phyloP scores from a whole-genome alignment of 1,139 yeast genomes.

The Yamadazyma oceani region DNA sequence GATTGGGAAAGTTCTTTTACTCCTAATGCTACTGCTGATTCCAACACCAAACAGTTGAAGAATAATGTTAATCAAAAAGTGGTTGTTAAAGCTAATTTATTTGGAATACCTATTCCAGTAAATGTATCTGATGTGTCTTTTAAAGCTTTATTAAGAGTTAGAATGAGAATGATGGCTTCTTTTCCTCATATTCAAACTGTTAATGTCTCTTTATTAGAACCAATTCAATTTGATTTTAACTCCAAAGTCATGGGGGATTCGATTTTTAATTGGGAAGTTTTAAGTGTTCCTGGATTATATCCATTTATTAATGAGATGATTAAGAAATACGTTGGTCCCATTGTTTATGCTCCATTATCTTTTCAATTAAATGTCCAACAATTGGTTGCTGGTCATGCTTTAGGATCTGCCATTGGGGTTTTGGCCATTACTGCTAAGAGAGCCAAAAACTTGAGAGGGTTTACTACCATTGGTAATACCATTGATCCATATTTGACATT shows the following conservation, averaged over 20 bases:
- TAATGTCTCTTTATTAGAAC: conserved; percentile 77
- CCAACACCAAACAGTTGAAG: conserved; percentile 79
- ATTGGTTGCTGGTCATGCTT: conserved; percentile 78
- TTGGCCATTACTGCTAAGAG: conserved; percentile 64
- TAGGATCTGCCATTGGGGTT: conserved; percentile 84
- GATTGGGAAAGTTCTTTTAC: conserved; percentile 90
- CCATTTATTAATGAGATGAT: conserved; percentile 83
- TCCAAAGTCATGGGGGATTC: conserved; percentile 73
- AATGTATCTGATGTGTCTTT: conserved; percentile 63
- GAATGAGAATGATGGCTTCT: conserved; percentile 84
- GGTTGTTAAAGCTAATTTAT: conserved; percentile 64
- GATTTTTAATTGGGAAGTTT: conserved; percentile 81
- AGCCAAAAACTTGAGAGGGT: conserved; percentile 69
- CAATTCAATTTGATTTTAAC: conserved; percentile 84
- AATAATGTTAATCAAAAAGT: conserved; percentile 80
- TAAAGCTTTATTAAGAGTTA: conserved; percentile 68
- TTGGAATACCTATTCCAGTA: conserved; percentile 66
- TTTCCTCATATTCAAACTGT: conserved; percentile 94
- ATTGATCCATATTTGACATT: conserved; percentile 87
- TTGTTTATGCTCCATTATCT: conserved; percentile 83
- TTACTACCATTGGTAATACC: conserved; percentile 70
- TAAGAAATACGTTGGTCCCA: conserved; percentile 81
- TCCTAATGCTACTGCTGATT: conserved; percentile 84
- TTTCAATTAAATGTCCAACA: conserved; percentile 92
- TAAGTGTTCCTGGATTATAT: conserved; percentile 81